Percentiles rank a stretch among this genome's conserved stretches.
Conservation (phyloP, 306 rosid genomes). For the Dalbergia cultrata region DNA sequence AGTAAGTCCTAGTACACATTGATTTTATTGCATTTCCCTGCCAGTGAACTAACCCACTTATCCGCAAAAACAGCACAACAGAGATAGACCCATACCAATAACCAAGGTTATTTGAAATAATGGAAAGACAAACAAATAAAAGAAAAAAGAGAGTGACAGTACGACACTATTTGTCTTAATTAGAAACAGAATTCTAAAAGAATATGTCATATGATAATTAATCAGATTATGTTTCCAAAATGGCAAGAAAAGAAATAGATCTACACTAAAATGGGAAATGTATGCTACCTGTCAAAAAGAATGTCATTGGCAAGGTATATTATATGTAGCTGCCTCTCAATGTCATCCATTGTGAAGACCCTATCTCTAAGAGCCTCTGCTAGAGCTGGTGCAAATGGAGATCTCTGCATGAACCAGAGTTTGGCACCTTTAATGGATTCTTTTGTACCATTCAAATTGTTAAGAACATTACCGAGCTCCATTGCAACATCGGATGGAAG, state of each 20-base stretch:
- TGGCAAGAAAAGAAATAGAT: not conserved
- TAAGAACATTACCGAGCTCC: constrained; percentile 80
- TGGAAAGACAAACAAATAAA: not conserved
- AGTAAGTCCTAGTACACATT: constrained; percentile 18
- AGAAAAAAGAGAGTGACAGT: not conserved
- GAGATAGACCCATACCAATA: constrained; percentile 14
- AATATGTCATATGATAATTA: constrained; percentile 10
- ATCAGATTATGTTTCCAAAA: not conserved
- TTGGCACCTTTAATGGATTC: constrained; percentile 94
- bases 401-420: constrained; percentile 98
- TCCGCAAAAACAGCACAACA: constrained; percentile 14
- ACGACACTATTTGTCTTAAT: constrained; percentile 2
- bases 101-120: constrained; percentile 28
- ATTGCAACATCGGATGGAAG: constrained; percentile 89
- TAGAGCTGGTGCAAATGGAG: constrained; percentile 91
- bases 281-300: constrained; percentile 83
- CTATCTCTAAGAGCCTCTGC: constrained; percentile 91
- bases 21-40: constrained; percentile 20
- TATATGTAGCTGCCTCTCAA: constrained; percentile 92
- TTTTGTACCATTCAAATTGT: constrained; percentile 84
- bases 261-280: not conserved
- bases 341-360: constrained; percentile 78
- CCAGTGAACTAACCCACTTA: constrained; percentile 28
- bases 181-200: constrained; percentile 33
- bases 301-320: constrained; percentile 93